phyloP scores from a whole-genome alignment of 345 rosid species.

The Citrus hindsii region DNA sequence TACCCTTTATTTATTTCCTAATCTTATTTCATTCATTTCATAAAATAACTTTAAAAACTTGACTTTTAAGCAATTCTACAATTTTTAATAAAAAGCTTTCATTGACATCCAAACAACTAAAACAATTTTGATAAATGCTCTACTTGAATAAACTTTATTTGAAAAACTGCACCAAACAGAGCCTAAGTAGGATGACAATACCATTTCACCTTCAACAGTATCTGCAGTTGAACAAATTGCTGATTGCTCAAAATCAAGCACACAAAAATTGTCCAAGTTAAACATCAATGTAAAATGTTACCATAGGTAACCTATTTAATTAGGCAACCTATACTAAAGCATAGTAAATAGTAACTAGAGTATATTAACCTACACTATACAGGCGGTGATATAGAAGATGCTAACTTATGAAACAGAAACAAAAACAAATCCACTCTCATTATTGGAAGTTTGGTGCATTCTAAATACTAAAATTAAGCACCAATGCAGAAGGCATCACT shows the following conservation, averaged over 20 bases:
- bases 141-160: too few relatives aligned
- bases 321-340: neutral
- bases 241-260: neutral
- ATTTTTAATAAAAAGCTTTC: too few relatives aligned
- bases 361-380: neutral
- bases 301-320: neutral
- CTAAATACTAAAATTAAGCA: neutral
- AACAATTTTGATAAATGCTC: too few relatives aligned
- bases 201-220: neutral
- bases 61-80: too few relatives aligned
- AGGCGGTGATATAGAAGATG: neutral
- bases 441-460: too few relatives aligned
- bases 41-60: too few relatives aligned
- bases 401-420: neutral
- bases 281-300: neutral
- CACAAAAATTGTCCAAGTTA: neutral
- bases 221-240: neutral
- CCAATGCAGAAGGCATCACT: neutral
- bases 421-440: neutral
- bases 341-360: neutral
- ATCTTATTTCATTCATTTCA: too few relatives aligned
- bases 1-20: too few relatives aligned
- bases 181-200: neutral
- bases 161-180: too few relatives aligned
- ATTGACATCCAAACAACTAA: too few relatives aligned